These are phyloP conservation scores for Dipteronia sinensis DNA, from an alignment of 345 rosid species.

Conservation along the genomic window DNA sequence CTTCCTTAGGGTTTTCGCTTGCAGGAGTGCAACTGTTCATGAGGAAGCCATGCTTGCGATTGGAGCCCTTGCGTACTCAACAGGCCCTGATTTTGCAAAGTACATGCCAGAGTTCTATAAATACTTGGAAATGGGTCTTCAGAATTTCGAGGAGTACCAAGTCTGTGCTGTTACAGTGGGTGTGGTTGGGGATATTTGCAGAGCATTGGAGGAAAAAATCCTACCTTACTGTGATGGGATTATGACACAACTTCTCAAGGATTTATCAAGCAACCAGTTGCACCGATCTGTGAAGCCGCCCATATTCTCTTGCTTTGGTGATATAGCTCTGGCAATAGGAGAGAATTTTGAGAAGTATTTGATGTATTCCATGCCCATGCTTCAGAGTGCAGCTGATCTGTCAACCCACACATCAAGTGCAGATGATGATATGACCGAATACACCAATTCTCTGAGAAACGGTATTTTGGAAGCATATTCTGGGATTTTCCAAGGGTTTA, in stretches of 20 bases:
- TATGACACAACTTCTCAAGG: slow-evolving; percentile 81
- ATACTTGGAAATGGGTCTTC: slow-evolving; percentile 78
- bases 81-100: slow-evolving; percentile 63
- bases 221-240: slow-evolving; percentile 74
- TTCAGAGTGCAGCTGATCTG: slow-evolving; percentile 73
- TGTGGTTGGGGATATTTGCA: slow-evolving; percentile 68
- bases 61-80: slow-evolving; percentile 76
- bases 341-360: slow-evolving; percentile 73
- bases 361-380: slow-evolving; percentile 76
- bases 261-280: slow-evolving; percentile 74
- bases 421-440: slow-evolving; percentile 75
- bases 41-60: slow-evolving; percentile 86
- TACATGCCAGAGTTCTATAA: slow-evolving; percentile 76
- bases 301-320: slow-evolving; percentile 74
- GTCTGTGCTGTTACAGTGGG: slow-evolving; percentile 75
- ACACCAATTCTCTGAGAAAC: slow-evolving; percentile 69
- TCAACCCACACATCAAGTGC: slow-evolving; percentile 61
- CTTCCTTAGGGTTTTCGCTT: slow-evolving; percentile 62
- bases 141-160: slow-evolving; percentile 74
- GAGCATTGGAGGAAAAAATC: slow-evolving; percentile 68
- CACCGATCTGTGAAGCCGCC: slow-evolving; percentile 84
- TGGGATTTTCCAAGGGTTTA: slow-evolving; percentile 79
- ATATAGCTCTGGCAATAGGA: slow-evolving; percentile 74
- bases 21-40: slow-evolving; percentile 76
- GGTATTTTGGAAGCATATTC: slow-evolving; percentile 81